Conservation (phyloP, 441 rosid genomes). For the Heliophila coronopifolia region DNA sequence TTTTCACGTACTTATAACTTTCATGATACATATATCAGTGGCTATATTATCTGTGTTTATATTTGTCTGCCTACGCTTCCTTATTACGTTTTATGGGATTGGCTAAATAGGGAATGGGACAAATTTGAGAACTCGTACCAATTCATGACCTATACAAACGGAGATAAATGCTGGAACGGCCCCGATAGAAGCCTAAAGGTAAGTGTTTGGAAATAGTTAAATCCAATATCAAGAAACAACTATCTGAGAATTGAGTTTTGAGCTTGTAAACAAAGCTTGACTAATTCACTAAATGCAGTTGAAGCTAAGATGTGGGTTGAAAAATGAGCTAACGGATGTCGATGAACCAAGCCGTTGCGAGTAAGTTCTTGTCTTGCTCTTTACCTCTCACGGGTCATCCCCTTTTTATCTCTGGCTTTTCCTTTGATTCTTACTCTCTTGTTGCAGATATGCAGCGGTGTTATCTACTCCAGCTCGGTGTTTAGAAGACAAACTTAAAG, state of each 20-base stretch:
- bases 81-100: not conserved
- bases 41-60: not conserved
- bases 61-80: not conserved
- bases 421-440: conserved; percentile 1
- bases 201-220: not conserved
- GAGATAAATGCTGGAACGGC: conserved; percentile 95
- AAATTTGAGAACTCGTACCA: conserved; percentile 68
- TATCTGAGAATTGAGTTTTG: not conserved
- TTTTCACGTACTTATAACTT: not conserved
- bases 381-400: not conserved
- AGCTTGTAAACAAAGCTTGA: conserved; percentile 15
- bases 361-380: conserved; percentile 34
- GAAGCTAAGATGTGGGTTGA: conserved; percentile 74
- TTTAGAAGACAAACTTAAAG: conserved; percentile 70
- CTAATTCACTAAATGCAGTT: conserved; percentile 37
- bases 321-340: conserved; percentile 68
- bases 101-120: conserved; percentile 61
- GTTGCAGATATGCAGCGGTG: conserved; percentile 59
- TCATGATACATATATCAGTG: not conserved
- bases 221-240: not conserved
- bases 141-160: conserved; percentile 63
- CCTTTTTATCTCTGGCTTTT: not conserved
- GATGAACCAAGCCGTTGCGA: conserved; percentile 99
- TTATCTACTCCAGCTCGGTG: conserved; percentile 77
- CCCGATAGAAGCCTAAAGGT: conserved; percentile 93